Evolutionary conservation across 176 grass and related monocot species (phyloP).

Genomic region (Saccharum officinarum): DNA sequence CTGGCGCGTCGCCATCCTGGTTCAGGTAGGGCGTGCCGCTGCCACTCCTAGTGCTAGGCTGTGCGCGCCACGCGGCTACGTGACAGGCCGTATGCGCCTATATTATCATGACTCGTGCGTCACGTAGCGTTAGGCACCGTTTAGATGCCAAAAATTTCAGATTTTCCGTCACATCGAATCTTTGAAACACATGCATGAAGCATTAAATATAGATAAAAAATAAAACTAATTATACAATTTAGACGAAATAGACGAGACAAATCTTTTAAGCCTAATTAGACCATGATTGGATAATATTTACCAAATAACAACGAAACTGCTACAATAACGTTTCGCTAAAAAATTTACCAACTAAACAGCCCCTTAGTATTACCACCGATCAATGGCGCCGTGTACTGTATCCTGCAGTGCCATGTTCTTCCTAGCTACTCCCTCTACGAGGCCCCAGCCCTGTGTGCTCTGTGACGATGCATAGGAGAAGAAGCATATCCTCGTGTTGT

Average conservation of each 20-base stretch:
- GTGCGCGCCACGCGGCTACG: conserved; percentile 24
- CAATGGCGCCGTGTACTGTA: conserved; percentile 15
- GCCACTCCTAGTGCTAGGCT: not conserved
- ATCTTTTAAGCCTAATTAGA: too few relatives aligned
- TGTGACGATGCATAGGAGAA: not conserved
- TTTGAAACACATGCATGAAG: too few relatives aligned
- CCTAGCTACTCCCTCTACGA: not conserved
- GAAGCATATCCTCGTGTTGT: not conserved
- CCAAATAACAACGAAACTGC: too few relatives aligned
- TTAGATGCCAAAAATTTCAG: too few relatives aligned
- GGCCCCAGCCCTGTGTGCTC: not conserved
- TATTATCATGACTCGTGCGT: conserved; percentile 1
- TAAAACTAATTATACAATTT: too few relatives aligned
- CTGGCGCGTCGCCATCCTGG: conserved; percentile 33
- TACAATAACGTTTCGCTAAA: too few relatives aligned
- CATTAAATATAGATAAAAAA: too few relatives aligned
- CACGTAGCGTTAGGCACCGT: too few relatives aligned
- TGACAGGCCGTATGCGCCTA: conserved; percentile 30
- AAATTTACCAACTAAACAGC: too few relatives aligned
- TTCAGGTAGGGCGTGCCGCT: conserved; percentile 21
- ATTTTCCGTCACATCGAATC: too few relatives aligned
- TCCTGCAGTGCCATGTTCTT: not conserved
- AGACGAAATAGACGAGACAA: too few relatives aligned
- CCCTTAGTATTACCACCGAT: not conserved
- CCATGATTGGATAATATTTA: too few relatives aligned